phyloP scores from a whole-genome alignment of 257 asterid genomes.

The Lantana camara region DNA sequence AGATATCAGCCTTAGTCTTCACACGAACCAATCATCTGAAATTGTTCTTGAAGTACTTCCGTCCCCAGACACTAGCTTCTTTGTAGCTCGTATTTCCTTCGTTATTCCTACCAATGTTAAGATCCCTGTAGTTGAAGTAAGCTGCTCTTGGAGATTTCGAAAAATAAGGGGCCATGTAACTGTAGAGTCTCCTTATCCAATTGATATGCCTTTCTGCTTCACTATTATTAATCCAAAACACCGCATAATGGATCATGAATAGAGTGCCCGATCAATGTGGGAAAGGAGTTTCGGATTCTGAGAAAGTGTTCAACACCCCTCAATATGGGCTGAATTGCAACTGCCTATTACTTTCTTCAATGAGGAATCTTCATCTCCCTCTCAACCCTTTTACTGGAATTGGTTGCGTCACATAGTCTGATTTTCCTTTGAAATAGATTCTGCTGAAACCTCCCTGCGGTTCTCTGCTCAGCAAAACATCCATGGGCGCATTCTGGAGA shows the following conservation, averaged over 20 bases:
- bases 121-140: conserved; percentile 44
- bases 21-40: conserved; percentile 29
- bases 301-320: conserved; percentile 28
- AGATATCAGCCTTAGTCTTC: conserved; percentile 35
- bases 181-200: conserved; percentile 28
- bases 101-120: conserved; percentile 36
- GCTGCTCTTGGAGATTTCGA: conserved; percentile 34
- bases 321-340: conserved; percentile 44
- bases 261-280: conserved; percentile 39
- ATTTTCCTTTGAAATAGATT: conserved; percentile 18
- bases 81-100: conserved; percentile 4
- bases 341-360: not conserved
- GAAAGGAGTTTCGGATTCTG: conserved; percentile 43
- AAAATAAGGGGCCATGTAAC: conserved; percentile 35
- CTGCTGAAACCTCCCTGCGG: not conserved
- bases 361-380: conserved; percentile 39
- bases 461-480: conserved; percentile 11
- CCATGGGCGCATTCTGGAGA: not conserved
- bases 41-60: conserved; percentile 29
- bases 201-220: conserved; percentile 15
- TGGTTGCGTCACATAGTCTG: conserved; percentile 40
- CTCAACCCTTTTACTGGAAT: conserved; percentile 34
- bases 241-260: conserved; percentile 37
- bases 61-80: conserved; percentile 38
- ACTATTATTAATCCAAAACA: not conserved